Conservation (phyloP, 2,329 filamentous ascomycete genomes). For the Pseudocercospora eumusae region DNA sequence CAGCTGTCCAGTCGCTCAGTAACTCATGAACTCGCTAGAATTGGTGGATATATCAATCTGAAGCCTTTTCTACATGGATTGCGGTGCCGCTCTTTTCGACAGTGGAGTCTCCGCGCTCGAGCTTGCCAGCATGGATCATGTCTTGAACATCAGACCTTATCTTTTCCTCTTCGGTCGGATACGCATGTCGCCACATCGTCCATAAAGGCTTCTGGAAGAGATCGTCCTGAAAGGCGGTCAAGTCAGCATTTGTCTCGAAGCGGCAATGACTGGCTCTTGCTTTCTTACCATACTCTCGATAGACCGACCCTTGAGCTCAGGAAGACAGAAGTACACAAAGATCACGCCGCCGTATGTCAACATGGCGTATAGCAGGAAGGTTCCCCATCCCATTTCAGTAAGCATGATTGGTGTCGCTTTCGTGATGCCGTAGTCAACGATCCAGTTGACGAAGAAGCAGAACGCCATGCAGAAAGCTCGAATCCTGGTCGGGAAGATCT, state of each 20-base stretch:
- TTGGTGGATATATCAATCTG: background rate
- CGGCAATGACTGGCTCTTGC: background rate
- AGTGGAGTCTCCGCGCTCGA: conserved; percentile 17
- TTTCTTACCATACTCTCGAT: conserved; percentile 27
- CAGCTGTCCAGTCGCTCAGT: background rate
- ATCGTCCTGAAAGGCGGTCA: conserved; percentile 17
- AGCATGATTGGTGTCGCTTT: conserved; percentile 26
- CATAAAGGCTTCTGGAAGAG: conserved; percentile 26
- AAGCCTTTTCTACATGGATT: conserved; percentile 15
- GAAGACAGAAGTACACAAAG: conserved; percentile 29
- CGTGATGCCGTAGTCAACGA: conserved; percentile 29
- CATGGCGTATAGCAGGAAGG: conserved; percentile 27
- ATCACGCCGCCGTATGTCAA: conserved; percentile 26
- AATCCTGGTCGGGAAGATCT: conserved; percentile 28
- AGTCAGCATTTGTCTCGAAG: background rate
- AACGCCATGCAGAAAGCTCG: conserved; percentile 28
- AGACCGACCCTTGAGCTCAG: conserved; percentile 26
- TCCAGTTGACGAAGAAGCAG: conserved; percentile 31
- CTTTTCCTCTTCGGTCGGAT: conserved; percentile 30
- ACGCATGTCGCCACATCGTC: conserved; percentile 27
- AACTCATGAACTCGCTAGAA: background rate
- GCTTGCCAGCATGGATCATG: conserved; percentile 17
- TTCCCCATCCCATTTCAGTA: conserved; percentile 26
- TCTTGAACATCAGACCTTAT: conserved; percentile 27
- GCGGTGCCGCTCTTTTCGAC: conserved; percentile 11